phyloP scores from a whole-genome alignment of 495 filamentous ascomycete genomes.

The Penicillium tannophilum region DNA sequence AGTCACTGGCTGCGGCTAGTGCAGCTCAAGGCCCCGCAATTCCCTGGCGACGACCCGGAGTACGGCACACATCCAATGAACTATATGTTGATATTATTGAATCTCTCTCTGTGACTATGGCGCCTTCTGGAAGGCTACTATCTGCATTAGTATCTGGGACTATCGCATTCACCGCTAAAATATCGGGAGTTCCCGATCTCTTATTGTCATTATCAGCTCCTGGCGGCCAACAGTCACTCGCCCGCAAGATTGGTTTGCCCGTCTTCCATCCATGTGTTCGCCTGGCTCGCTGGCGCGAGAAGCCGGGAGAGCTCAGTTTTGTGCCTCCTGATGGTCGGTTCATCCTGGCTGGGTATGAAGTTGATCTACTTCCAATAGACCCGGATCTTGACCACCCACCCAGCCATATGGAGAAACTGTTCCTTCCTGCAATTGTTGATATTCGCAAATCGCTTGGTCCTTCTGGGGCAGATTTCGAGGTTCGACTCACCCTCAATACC shows the following conservation, averaged over 20 bases:
- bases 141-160: slow-evolving; percentile 88
- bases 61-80: slow-evolving; percentile 95
- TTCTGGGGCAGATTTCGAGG: slow-evolving; percentile 82
- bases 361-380: slow-evolving; percentile 76
- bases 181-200: slow-evolving; percentile 92
- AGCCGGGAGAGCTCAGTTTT: slow-evolving; percentile 88
- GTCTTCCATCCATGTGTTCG: slow-evolving; percentile 97
- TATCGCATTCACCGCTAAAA: slow-evolving; percentile 91
- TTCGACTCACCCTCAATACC: slow-evolving; percentile 71
- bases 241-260: slow-evolving; percentile 76
- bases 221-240: slow-evolving; percentile 72
- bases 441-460: slow-evolving; percentile 77
- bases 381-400: slow-evolving; percentile 46
- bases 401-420: slow-evolving; percentile 62
- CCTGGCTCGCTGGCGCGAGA: slow-evolving; percentile 79
- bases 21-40: slow-evolving; percentile 56
- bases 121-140: slow-evolving; percentile 84
- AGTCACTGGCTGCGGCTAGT: slow-evolving; percentile 44
- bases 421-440: slow-evolving; percentile 79
- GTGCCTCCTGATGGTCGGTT: slow-evolving; percentile 96
- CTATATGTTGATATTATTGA: slow-evolving; percentile 97
- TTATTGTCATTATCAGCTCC: slow-evolving; percentile 76
- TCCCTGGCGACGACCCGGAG: slow-evolving; percentile 89
- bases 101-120: slow-evolving; percentile 80
- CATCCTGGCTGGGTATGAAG: slow-evolving; percentile 90